Evolutionary conservation across 2,329 filamentous ascomycete species (phyloP), one percentile per base, ranked within the genome.

Genomic region (Epichloe brachyelytri): DNA sequence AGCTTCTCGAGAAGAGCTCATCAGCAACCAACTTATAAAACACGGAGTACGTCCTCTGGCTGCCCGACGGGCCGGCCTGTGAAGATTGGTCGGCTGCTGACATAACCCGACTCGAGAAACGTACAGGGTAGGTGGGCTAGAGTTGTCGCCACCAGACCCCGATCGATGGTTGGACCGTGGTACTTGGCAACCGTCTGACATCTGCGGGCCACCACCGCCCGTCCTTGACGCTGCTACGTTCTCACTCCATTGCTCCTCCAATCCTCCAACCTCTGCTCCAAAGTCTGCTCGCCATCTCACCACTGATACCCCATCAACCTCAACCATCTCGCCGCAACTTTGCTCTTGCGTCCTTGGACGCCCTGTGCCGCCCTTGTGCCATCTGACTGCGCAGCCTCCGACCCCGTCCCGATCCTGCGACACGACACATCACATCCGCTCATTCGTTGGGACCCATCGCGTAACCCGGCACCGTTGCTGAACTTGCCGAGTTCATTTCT

Each of bases 261-360:
- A 41, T 30, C 30, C 30, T 30, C 30, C 17, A 34, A 41, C 39
- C 26, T 22, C 17, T 20, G 17, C n/a, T 38, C 17, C 17, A 33
- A 49, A 22, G 26, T 33, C 33, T 14, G 20, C 48, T 38, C 39
- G 30, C 19, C 47, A 33, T 39, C 38, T 14, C 41, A 40, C 17
- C 36, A 30, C 37, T 3, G 36, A 20, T 17, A 34, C 47, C 30
- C 40, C 7, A 40, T 33, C 36, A 33, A 41, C 26, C 41, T 40
- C 43, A 40, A 43, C 37, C 43, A 19, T 43, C 48, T 53, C 26
- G 48, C 43, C 48, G 45, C 33, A 41, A 39, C 48, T 22, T 34
- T 48, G 30, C 20, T 33, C 14, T 46, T 41, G 5, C 22, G 15
- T 43, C 34, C 34, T 51, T 17, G 15, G 33, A 40, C 41, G n/a